phyloP scores from a whole-genome alignment of 139 green algal genomes.

The Microglena sp. region DNA sequence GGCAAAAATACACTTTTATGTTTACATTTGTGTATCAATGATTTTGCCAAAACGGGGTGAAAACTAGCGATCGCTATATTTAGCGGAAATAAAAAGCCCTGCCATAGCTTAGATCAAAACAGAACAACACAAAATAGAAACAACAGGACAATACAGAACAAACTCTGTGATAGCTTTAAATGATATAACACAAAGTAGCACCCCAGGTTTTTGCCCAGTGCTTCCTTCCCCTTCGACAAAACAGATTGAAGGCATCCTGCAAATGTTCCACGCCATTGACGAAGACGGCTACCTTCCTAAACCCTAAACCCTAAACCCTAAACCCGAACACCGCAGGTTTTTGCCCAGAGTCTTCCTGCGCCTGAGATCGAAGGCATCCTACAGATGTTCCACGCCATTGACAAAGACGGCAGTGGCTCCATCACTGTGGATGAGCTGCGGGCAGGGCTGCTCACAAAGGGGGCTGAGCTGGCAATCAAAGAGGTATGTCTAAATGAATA shows the following conservation, averaged over 20 bases:
- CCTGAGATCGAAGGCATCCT: slow-evolving; percentile 43
- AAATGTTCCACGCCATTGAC: neutral
- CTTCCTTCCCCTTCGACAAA: neutral
- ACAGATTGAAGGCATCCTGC: neutral
- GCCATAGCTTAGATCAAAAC: no score
- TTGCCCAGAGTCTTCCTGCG: slow-evolving; percentile 44
- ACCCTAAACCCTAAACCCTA: neutral
- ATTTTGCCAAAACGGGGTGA: no score
- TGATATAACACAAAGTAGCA: no score
- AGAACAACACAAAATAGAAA: no score
- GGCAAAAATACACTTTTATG: no score
- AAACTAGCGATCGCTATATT: no score
- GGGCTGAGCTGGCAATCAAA: slow-evolving; percentile 14
- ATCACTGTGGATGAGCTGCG: slow-evolving; percentile 72
- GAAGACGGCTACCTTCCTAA: neutral
- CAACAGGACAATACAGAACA: no score
- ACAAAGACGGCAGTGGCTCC: slow-evolving; percentile 45
- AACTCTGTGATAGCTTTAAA: no score
- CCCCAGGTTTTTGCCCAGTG: no score
- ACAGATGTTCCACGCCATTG: slow-evolving; percentile 50
- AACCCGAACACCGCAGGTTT: slow-evolving; percentile 12
- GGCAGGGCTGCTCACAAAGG: slow-evolving; percentile 51
- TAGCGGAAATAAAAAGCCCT: no score
- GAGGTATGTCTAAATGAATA: no score
- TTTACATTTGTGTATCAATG: no score